Evolutionary conservation across 805 yeast species (phyloP), one percentile per base, ranked within the genome.

Genomic region (Ogataea methanolica): DNA sequence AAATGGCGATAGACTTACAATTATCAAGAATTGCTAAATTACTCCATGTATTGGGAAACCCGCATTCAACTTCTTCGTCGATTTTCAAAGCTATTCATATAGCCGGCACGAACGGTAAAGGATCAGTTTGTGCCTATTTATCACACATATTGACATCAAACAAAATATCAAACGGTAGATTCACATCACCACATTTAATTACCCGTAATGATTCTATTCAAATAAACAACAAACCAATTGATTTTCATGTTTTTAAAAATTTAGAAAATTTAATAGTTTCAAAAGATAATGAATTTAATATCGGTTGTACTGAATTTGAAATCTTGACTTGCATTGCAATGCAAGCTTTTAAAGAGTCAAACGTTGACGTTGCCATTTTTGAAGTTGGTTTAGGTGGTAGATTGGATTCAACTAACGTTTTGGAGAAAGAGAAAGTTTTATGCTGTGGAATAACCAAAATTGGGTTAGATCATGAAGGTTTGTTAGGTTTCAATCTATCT

Each of bases 61-160:
- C 96, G 0, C 94, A 88, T 36, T 56, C 63, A 11, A 51, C 33
- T 26, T 26, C 29, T 26, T 26, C 62, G 15, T 56, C 68, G 5
- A 22, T 41, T 2, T 80, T 80, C 59, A 78, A 79, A 51, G 82
- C 89, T 0, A 70, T 94, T n/a, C 99, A 94, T 61, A 76, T 94
- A 4, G 97, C 97, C 0, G 99, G 99, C 0, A 92, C 99, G 8
- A 92, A 92, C 61, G 99, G 99, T 0, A 92, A 92, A 61, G 99
- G 99, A 0, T 90, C 97, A 0, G 87, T 91, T 0, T 82, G 96
- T 49, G 83, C 97, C 0, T 91, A 90, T 61, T 49, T 94, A 8
- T 74, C 89, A 4, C 80, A 89, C 16, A 72, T 84, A 2, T 65
- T 91, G 23, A 72, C 78, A 19, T 62, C 64, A 14, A 71, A 79